Percentiles rank a stretch among this genome's conserved stretches.
These are phyloP conservation scores for Cubamyces sp. DNA, from an alignment of 768 basidiomycete species.

Conservation along the genomic window DNA sequence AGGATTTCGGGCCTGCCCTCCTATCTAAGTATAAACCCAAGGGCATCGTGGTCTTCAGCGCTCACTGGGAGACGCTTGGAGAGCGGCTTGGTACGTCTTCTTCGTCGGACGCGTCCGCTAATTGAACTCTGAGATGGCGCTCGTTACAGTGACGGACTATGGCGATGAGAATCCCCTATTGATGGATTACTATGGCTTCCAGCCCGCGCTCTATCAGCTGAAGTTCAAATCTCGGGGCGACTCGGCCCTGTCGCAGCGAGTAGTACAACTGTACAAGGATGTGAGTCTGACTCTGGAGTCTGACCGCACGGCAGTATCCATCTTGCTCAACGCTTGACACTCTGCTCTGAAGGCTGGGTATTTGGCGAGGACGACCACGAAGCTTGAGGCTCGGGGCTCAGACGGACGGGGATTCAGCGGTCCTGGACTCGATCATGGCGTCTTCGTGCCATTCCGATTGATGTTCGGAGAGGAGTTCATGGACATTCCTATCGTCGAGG, in stretches of 20 bases:
- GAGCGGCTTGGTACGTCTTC: constrained; percentile 56
- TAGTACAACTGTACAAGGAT: constrained; percentile 63
- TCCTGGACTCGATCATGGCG: constrained; percentile 77
- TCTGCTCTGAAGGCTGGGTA: constrained; percentile 50
- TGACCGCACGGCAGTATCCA: background rate
- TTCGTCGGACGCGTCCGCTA: background rate
- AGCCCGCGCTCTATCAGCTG: constrained; percentile 57
- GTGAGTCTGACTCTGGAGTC: constrained; percentile 35
- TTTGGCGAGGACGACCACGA: constrained; percentile 51
- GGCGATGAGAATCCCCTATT: constrained; percentile 75
- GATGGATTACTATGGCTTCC: constrained; percentile 78
- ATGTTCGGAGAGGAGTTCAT: constrained; percentile 75
- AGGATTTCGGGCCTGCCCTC: constrained; percentile 65
- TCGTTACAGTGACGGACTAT: constrained; percentile 68
- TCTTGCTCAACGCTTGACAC: background rate
- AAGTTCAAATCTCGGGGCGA: constrained; percentile 74
- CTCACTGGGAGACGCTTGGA: constrained; percentile 75
- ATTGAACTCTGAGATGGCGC: constrained; percentile 6
- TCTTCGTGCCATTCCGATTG: constrained; percentile 76
- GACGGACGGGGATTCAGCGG: constrained; percentile 70
- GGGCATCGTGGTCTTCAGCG: constrained; percentile 82
- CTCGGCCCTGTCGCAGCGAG: constrained; percentile 53
- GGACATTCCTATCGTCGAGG: constrained; percentile 71
- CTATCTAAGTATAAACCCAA: constrained; percentile 74
- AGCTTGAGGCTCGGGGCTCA: constrained; percentile 57